Conservation (phyloP, 164 flowering plant species). For the Magnolia officinalis region DNA sequence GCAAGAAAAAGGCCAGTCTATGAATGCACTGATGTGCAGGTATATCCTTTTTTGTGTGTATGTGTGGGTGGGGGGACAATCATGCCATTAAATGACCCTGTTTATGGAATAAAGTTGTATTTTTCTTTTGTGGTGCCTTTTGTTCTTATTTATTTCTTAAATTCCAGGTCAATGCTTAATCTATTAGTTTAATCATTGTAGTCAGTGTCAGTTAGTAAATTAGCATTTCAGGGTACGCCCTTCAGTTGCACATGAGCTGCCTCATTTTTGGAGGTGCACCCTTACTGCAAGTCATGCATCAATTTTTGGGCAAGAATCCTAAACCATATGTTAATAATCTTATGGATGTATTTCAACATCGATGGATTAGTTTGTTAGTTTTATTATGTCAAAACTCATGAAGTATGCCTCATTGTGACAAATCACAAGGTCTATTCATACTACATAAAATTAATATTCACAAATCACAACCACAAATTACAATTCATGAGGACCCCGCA, state of each 20-base stretch:
- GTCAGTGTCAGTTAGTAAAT: neutral
- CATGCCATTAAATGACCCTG: neutral
- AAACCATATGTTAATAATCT: too few relatives aligned
- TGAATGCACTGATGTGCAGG: slow-evolving; percentile 97
- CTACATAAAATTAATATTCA: too few relatives aligned
- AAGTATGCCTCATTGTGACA: too few relatives aligned
- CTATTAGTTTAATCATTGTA: neutral
- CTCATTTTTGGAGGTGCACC: neutral
- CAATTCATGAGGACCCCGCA: too few relatives aligned
- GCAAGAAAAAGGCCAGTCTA: slow-evolving; percentile 75
- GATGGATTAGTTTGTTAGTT: too few relatives aligned
- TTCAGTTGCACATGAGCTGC: neutral
- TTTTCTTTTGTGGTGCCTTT: neutral
- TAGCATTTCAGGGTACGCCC: neutral
- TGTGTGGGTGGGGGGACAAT: too few relatives aligned
- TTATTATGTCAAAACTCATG: too few relatives aligned
- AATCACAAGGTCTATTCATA: too few relatives aligned
- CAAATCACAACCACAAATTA: too few relatives aligned
- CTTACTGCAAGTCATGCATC: too few relatives aligned
- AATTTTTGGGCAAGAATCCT: too few relatives aligned
- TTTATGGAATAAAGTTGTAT: neutral
- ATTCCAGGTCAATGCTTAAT: neutral
- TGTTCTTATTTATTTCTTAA: neutral
- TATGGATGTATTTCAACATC: too few relatives aligned
- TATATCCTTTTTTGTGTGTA: slow-evolving; percentile 16